A percentile compares a stretch with the other conserved stretches of the same genome.
Evolutionary conservation across 2,329 filamentous ascomycete genomes (phyloP).

Genomic region (Phialophora macrospora): DNA sequence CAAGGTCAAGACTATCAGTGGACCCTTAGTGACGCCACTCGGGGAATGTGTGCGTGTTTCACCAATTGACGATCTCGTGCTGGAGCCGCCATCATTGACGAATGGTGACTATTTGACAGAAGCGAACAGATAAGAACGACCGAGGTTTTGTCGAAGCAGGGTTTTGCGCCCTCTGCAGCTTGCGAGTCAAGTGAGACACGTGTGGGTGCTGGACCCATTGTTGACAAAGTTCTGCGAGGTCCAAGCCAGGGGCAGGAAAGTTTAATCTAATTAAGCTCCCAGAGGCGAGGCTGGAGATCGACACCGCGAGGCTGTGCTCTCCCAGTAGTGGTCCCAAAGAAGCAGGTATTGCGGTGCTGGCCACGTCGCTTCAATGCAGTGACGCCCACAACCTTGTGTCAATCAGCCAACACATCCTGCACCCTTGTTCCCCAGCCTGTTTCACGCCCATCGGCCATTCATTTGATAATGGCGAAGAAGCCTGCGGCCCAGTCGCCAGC

Average conservation of each 20-base stretch:
- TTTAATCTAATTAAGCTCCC: conserved; percentile 4
- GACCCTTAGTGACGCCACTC: conserved; percentile 7
- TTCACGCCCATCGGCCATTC: background rate
- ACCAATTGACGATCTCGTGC: conserved; percentile 13
- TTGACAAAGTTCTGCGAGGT: background rate
- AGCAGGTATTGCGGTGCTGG: conserved; percentile 5
- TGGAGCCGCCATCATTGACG: conserved; percentile 13
- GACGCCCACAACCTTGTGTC: background rate
- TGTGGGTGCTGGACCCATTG: background rate
- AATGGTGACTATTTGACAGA: conserved; percentile 11
- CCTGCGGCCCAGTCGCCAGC: conserved; percentile 36
- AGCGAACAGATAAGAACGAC: conserved; percentile 9
- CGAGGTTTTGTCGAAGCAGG: background rate
- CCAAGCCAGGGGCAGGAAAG: conserved; percentile 4
- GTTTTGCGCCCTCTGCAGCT: background rate
- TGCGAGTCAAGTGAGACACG: background rate
- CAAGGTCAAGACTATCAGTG: conserved; percentile 9
- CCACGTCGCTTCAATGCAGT: conserved; percentile 16
- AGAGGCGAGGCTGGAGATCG: conserved; percentile 5
- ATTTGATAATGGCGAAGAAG: conserved; percentile 29
- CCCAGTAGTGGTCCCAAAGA: background rate
- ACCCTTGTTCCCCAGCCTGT: background rate
- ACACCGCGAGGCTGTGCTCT: background rate
- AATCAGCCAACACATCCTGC: background rate
- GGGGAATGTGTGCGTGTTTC: conserved; percentile 8